Evolutionary conservation across 257 asterid species (phyloP).

Genomic region (Nicotiana sylvestris): DNA sequence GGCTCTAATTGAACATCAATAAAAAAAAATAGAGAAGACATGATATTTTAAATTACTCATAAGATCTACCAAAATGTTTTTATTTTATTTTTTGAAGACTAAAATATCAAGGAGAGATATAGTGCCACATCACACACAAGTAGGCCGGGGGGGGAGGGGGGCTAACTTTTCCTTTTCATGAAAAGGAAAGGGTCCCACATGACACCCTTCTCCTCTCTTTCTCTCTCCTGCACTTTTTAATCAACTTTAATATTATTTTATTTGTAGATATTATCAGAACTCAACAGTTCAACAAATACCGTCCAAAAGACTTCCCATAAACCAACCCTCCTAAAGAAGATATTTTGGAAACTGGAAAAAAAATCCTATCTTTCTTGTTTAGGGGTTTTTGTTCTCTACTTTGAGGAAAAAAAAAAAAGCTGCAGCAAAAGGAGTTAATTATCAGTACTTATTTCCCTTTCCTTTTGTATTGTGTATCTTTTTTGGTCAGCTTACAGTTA

Average conservation of each 20-base stretch:
- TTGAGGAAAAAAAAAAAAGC: slow-evolving; percentile 22
- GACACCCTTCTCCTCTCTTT: slow-evolving; percentile 27
- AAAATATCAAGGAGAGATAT: no score
- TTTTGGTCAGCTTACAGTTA: slow-evolving; percentile 28
- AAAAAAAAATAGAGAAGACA: no score
- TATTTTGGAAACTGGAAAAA: neutral
- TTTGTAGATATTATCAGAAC: slow-evolving; percentile 31
- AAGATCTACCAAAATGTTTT: no score
- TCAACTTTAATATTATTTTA: slow-evolving; percentile 25
- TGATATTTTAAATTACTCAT: no score
- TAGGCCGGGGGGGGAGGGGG: neutral
- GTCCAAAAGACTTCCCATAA: neutral
- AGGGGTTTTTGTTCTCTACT: slow-evolving; percentile 10
- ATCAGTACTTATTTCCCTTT: slow-evolving; percentile 11
- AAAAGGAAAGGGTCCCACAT: slow-evolving; percentile 51
- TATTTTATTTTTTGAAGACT: no score
- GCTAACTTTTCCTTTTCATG: slow-evolving; percentile 36
- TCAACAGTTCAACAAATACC: slow-evolving; percentile 4
- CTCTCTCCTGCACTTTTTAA: slow-evolving; percentile 48
- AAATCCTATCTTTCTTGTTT: slow-evolving; percentile 22
- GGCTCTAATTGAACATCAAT: no score
- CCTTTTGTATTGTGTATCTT: slow-evolving; percentile 10
- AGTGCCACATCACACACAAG: no score
- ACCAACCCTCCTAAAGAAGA: slow-evolving; percentile 6
- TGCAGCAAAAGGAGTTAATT: slow-evolving; percentile 20